Conservation (phyloP, 306 rosid species). For the Vigna reflexopilosa region DNA sequence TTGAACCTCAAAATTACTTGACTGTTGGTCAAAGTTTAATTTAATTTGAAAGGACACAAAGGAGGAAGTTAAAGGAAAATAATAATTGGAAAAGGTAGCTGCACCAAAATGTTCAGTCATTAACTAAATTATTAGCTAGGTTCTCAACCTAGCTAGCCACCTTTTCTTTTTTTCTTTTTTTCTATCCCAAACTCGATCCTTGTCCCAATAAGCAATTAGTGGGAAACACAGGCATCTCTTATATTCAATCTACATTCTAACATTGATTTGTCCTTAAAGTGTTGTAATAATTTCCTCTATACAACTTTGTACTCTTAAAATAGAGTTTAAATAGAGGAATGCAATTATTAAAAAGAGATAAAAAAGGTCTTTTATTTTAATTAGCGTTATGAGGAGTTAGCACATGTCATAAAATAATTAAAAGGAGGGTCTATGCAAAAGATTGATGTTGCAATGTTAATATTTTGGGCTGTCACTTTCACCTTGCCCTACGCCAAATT, state of each 20-base stretch:
- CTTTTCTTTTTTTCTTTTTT: neutral
- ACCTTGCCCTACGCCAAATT: constrained; percentile 48
- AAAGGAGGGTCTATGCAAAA: constrained; percentile 48
- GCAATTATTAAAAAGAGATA: constrained; percentile 11
- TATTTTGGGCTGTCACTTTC: constrained; percentile 73
- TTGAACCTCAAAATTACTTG: constrained; percentile 7
- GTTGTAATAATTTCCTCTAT: constrained; percentile 17
- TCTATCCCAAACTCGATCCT: constrained; percentile 5
- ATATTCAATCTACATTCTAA: neutral
- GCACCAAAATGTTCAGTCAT: constrained; percentile 9
- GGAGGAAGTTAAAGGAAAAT: constrained; percentile 3
- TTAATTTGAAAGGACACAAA: constrained; percentile 24
- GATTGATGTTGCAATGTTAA: constrained; percentile 64
- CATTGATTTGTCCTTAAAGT: constrained; percentile 32
- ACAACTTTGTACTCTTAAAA: constrained; percentile 7
- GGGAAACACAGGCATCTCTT: neutral
- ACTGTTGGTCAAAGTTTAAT: constrained; percentile 23
- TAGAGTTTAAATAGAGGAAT: neutral
- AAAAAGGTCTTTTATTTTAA: constrained; percentile 17
- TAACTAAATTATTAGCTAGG: constrained; percentile 23
- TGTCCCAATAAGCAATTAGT: constrained; percentile 10
- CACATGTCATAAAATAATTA: constrained; percentile 42
- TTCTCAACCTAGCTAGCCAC: neutral
- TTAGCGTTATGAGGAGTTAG: constrained; percentile 45
- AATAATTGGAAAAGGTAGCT: constrained; percentile 20